Evolutionary conservation across 768 basidiomycete species (phyloP).

Genomic region (Boletus tomentosulus): DNA sequence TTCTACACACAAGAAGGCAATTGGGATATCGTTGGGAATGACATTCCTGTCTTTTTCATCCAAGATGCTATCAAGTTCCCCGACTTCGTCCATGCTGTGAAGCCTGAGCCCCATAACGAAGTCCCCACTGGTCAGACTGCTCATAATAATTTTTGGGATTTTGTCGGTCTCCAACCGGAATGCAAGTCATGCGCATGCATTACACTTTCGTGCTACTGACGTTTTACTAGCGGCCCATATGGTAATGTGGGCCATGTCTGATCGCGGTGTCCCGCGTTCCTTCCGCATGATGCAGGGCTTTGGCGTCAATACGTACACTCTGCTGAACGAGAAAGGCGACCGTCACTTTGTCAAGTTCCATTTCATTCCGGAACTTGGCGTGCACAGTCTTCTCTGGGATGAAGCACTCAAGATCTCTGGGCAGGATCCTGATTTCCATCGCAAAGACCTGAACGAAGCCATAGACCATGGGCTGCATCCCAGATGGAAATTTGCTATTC

Average conservation of each 20-base stretch:
- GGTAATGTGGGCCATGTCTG: conserved; percentile 84
- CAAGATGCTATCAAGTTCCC: conserved; percentile 83
- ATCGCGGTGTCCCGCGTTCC: conserved; percentile 80
- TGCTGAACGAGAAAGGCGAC: conserved; percentile 63
- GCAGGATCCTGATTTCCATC: conserved; percentile 89
- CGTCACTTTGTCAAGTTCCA: conserved; percentile 88
- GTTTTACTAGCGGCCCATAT: conserved; percentile 54
- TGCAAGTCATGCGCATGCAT: conserved; percentile 31
- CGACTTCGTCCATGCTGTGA: conserved; percentile 80
- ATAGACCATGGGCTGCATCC: conserved; percentile 68
- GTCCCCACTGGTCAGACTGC: conserved; percentile 63
- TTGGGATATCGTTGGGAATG: conserved; percentile 84
- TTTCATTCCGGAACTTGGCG: conserved; percentile 76
- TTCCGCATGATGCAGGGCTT: conserved; percentile 89
- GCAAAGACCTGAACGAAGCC: conserved; percentile 82
- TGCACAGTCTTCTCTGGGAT: conserved; percentile 84
- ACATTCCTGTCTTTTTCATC: conserved; percentile 81
- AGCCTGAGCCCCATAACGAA: conserved; percentile 84
- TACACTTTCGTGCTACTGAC: conserved; percentile 8
- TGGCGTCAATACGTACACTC: conserved; percentile 81
- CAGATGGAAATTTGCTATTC: conserved; percentile 74
- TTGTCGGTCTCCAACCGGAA: conserved; percentile 66
- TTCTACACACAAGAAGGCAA: conserved; percentile 85
- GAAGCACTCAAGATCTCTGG: conserved; percentile 80
- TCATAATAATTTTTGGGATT: conserved; percentile 90